phyloP scores from a whole-genome alignment of 2,329 filamentous ascomycete genomes.

The Neonectria magnoliae region DNA sequence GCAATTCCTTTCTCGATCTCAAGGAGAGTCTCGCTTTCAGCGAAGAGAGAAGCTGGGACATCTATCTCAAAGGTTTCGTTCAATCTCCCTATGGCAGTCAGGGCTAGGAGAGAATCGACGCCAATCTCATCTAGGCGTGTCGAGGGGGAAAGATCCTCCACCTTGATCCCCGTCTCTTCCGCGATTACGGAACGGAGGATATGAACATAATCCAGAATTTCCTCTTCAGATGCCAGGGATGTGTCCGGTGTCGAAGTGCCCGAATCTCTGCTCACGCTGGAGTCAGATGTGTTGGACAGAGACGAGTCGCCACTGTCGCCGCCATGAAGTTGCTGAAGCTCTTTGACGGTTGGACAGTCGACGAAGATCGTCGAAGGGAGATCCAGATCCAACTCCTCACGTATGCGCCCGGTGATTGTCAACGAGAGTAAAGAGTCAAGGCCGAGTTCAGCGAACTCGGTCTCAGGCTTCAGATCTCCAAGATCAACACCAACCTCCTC shows the following conservation, averaged over 20 bases:
- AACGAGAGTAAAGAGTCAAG: slow-evolving; percentile 69
- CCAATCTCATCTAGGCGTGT: slow-evolving; percentile 33
- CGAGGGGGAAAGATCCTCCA: slow-evolving; percentile 26
- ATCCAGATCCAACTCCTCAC: slow-evolving; percentile 63
- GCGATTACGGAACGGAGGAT: slow-evolving; percentile 29
- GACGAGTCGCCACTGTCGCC: slow-evolving; percentile 59
- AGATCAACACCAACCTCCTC: slow-evolving; percentile 77
- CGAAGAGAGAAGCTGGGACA: slow-evolving; percentile 28
- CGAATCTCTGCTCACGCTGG: slow-evolving; percentile 72
- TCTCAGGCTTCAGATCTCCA: slow-evolving; percentile 66
- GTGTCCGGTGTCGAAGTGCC: slow-evolving; percentile 48
- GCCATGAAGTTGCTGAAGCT: slow-evolving; percentile 27
- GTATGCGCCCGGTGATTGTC: slow-evolving; percentile 63
- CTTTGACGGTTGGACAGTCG: slow-evolving; percentile 39
- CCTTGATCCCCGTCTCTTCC: slow-evolving; percentile 33
- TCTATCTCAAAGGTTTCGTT: slow-evolving; percentile 41
- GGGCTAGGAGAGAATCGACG: slow-evolving; percentile 32
- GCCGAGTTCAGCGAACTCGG: slow-evolving; percentile 65
- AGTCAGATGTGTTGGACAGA: slow-evolving; percentile 68
- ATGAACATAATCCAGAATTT: slow-evolving; percentile 16
- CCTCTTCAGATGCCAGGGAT: slow-evolving; percentile 27
- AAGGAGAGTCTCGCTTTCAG: slow-evolving; percentile 29
- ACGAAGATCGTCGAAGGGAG: slow-evolving; percentile 54
- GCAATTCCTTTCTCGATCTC: slow-evolving; percentile 33
- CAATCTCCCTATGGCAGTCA: slow-evolving; percentile 29